These are phyloP conservation scores for Termitomyces sp. DNA, from an alignment of 768 basidiomycete genomes.

Conservation along the genomic window DNA sequence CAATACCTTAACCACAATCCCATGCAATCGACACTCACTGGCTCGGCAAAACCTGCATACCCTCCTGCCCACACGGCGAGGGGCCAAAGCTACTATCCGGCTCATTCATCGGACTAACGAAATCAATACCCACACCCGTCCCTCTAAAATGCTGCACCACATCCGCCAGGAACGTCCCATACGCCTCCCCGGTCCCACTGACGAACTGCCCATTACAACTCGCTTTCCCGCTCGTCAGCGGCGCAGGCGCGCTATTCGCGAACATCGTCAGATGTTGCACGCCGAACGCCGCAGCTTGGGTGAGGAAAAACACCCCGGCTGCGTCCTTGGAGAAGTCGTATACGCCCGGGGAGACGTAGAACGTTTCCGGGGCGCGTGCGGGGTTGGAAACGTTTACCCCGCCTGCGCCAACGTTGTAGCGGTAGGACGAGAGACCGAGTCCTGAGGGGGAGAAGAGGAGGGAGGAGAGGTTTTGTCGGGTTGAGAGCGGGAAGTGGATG, in stretches of 20 bases:
- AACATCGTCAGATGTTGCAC: conserved; percentile 37
- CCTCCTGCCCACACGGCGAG: conserved; percentile 39
- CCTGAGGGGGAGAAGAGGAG: conserved; percentile 34
- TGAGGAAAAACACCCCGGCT: conserved; percentile 35
- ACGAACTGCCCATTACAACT: conserved; percentile 33
- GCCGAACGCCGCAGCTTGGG: conserved; percentile 28
- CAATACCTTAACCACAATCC: not conserved
- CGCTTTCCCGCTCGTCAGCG: conserved; percentile 26
- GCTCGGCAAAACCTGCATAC: conserved; percentile 35
- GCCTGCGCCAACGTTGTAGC: conserved; percentile 39
- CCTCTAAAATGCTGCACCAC: conserved; percentile 34
- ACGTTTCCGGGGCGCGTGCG: conserved; percentile 30
- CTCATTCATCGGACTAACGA: conserved; percentile 41
- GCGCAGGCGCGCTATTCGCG: conserved; percentile 36
- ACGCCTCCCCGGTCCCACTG: conserved; percentile 29
- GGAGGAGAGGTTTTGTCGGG: conserved; percentile 34
- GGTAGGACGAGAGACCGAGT: conserved; percentile 36
- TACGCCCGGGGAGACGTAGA: conserved; percentile 31
- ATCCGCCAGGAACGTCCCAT: conserved; percentile 37
- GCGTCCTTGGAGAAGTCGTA: conserved; percentile 36
- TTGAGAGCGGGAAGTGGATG: conserved; percentile 32
- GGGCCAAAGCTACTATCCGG: conserved; percentile 35
- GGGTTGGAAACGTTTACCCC: conserved; percentile 37
- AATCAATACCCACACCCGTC: conserved; percentile 32
- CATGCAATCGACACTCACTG: conserved; percentile 22